A percentile compares a stretch with the other conserved stretches of the same genome.
Evolutionary conservation across 169 alveolate species (phyloP).

Genomic region (Fabrea salina): DNA sequence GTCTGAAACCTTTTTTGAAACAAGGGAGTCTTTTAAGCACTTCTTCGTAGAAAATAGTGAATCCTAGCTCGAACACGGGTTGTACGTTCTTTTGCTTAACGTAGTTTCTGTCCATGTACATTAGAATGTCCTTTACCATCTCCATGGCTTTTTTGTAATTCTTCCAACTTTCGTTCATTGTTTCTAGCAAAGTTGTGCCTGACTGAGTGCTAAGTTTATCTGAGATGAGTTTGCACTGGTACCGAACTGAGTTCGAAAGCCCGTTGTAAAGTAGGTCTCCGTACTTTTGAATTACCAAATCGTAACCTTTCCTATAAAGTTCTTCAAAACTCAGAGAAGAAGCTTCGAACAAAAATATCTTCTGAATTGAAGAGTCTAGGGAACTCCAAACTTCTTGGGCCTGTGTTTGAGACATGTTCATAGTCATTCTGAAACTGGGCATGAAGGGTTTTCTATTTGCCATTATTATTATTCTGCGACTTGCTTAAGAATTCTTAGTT

Average conservation of each 20-base stretch:
- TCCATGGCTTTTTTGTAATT: conserved; percentile 32
- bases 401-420: neutral
- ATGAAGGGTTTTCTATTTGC: neutral
- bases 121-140: conserved; percentile 61
- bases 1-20: neutral
- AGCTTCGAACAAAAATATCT: conserved; percentile 44
- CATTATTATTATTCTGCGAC: too few relatives aligned
- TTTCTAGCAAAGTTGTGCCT: conserved; percentile 29
- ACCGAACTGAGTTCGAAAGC: neutral
- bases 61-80: conserved; percentile 42
- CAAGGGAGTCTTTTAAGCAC: conserved; percentile 8
- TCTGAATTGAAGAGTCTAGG: conserved; percentile 32
- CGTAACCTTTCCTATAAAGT: conserved; percentile 52
- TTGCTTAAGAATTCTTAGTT: too few relatives aligned
- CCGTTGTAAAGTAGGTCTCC: conserved; percentile 55
- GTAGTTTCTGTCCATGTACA: conserved; percentile 60
- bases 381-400: conserved; percentile 18
- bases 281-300: conserved; percentile 49
- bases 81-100: conserved; percentile 40
- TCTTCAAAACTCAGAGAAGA: conserved; percentile 54
- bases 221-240: neutral
- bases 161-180: conserved; percentile 37
- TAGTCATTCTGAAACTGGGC: neutral
- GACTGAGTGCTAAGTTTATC: neutral
- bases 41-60: conserved; percentile 32